Conservation (phyloP, 1,284 basidiomycete species). For the Melampsora americana region DNA sequence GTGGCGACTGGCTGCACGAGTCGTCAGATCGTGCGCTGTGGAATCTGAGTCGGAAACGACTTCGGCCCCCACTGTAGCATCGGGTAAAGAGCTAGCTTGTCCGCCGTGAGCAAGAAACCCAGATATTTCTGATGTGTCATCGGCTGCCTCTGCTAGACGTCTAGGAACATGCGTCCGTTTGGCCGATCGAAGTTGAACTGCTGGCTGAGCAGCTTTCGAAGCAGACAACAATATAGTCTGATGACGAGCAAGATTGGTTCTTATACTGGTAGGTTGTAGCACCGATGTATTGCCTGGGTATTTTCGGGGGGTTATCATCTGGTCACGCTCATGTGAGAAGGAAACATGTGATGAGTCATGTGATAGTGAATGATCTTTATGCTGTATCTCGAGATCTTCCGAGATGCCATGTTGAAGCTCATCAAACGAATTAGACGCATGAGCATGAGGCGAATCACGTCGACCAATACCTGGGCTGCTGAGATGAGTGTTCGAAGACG, state of each 20-base stretch:
- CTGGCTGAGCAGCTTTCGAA: slow-evolving; percentile 20
- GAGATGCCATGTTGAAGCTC: slow-evolving; percentile 14
- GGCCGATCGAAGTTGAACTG: slow-evolving; percentile 9
- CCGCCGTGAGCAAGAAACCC: slow-evolving; percentile 4
- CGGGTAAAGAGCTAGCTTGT: slow-evolving; percentile 11
- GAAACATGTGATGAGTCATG: slow-evolving; percentile 3
- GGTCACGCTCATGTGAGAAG: slow-evolving; percentile 22
- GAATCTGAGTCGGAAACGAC: slow-evolving; percentile 69
- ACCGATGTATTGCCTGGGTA: not conserved
- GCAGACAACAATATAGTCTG: slow-evolving; percentile 12
- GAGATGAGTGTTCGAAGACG: slow-evolving; percentile 12
- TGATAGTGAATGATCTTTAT: not conserved
- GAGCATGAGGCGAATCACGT: slow-evolving; percentile 29
- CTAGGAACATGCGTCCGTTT: slow-evolving; percentile 18
- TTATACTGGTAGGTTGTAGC: not conserved
- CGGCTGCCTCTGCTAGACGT: slow-evolving; percentile 17
- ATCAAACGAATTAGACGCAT: slow-evolving; percentile 19
- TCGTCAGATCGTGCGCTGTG: slow-evolving; percentile 77
- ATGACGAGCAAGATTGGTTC: not conserved
- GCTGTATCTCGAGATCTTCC: not conserved
- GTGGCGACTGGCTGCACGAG: slow-evolving; percentile 61
- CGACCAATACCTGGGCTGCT: slow-evolving; percentile 39
- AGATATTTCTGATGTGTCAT: slow-evolving; percentile 36
- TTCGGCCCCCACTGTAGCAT: slow-evolving; percentile 4
- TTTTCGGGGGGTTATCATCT: slow-evolving; percentile 3